Evolutionary conservation across 441 rosid species (phyloP), one percentile per base, ranked within the genome.

Genomic region (Pelargonium fulgidum): DNA sequence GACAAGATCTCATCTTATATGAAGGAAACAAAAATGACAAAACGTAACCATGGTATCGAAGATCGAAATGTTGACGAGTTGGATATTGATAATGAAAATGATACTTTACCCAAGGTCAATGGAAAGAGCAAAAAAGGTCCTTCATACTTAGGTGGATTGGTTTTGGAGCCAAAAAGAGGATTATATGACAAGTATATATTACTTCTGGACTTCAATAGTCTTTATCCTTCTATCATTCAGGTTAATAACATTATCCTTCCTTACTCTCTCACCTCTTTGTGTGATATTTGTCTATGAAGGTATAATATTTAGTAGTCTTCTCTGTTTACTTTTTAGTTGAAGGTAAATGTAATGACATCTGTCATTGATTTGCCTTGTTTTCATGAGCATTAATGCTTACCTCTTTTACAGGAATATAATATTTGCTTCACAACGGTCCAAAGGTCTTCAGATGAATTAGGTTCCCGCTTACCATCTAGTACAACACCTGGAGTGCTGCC

Each of bases 161-260:
- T 94, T 76, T 81, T 94, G 87, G 99, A 92, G 85, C 99, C 98
- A 44, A 94, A 94, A 78, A 90, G 75, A 76, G 98, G 99, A 77
- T 74, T 94, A 74, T 94, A 91, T 79, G 98, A 92, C 85, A 94
- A 87, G 82, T 89, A 85, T 80, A 83, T 94, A 58, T 77, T 94
- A 84, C 96, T 94, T 83, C 87, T 92, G 66, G 99, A 94, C 84
- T 94, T 91, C 81, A 94, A 89, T 74, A 94, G 99, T 81, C 98
- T 94, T 71, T 94, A 94, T 73, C 99, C 99, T 68, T 94, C 99
- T 78, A 92, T 94, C 56, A 94, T 94, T 78, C 99, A 94, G 97
- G 99, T 92, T 76, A 78, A 44, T 75, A 73, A 67, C 73, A 47
- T 64, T 69, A 71, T 64, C 61, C 45, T 64, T 41, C 54, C 63